Conservation (phyloP, 2,329 filamentous ascomycete species). For the Coniochaeta ligniaria region DNA sequence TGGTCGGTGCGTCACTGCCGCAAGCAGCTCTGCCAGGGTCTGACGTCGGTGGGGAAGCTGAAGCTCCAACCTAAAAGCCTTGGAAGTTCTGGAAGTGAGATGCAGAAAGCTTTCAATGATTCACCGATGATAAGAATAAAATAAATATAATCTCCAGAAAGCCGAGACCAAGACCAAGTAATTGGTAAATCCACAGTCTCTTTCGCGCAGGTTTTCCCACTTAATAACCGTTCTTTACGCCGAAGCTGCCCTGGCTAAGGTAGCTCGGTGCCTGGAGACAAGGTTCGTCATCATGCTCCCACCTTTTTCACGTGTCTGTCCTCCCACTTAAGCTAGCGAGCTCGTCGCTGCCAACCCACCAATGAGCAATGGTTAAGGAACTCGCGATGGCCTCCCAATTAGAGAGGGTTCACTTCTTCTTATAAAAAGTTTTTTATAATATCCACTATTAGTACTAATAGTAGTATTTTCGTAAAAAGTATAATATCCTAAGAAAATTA, state of each 20-base stretch:
- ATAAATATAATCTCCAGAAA: too few species aligned
- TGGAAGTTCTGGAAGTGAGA: neutral
- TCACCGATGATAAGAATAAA: neutral
- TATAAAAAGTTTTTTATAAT: too few species aligned
- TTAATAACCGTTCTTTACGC: too few species aligned
- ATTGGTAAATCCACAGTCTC: too few species aligned
- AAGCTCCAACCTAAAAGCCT: neutral
- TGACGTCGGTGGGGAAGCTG: slow-evolving; percentile 2
- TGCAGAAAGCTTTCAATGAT: neutral
- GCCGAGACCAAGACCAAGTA: too few species aligned
- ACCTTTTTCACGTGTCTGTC: neutral
- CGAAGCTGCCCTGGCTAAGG: neutral
- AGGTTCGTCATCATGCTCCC: neutral
- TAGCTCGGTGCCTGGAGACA: neutral
- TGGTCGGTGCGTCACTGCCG: slow-evolving; percentile 3
- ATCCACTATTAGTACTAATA: too few species aligned
- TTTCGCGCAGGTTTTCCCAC: too few species aligned
- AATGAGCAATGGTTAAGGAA: neutral
- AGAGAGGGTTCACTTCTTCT: too few species aligned
- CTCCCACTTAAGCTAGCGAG: neutral
- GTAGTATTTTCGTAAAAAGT: too few species aligned
- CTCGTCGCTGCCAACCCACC: neutral
- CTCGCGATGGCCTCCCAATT: too few species aligned
- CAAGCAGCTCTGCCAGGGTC: neutral
- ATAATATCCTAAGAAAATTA: too few species aligned